phyloP scores from a whole-genome alignment of 441 rosid genomes.

The Jatropha podagrica region DNA sequence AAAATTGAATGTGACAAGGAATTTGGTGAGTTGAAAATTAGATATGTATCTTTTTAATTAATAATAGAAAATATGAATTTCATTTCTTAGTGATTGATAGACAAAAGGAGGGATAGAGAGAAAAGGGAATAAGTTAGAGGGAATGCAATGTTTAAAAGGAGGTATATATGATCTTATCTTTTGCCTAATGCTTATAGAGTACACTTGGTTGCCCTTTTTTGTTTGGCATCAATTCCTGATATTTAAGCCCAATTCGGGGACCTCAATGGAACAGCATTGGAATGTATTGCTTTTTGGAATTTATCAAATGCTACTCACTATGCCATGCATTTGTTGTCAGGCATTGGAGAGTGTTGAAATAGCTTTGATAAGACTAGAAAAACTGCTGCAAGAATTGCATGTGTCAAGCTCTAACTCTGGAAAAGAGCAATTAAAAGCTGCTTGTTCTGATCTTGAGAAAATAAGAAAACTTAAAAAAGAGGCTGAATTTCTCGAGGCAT shows the following conservation, averaged over 20 bases:
- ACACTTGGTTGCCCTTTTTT: slow-evolving; percentile 5
- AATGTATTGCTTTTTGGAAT: slow-evolving; percentile 14
- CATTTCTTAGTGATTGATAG: neutral
- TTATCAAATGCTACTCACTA: slow-evolving; percentile 22
- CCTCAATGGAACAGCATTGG: slow-evolving; percentile 2
- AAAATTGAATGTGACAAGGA: neutral
- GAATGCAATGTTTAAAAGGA: neutral
- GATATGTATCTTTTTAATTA: neutral
- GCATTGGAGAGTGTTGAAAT: slow-evolving; percentile 94
- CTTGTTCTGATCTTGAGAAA: slow-evolving; percentile 97
- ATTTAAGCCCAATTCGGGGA: neutral
- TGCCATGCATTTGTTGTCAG: slow-evolving; percentile 42
- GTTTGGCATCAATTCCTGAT: slow-evolving; percentile 1
- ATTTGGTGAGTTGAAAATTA: neutral
- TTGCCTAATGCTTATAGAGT: slow-evolving; percentile 6
- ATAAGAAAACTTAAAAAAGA: slow-evolving; percentile 98
- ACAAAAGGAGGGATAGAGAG: neutral
- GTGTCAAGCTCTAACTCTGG: slow-evolving; percentile 78
- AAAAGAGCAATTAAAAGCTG: slow-evolving; percentile 91
- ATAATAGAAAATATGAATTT: neutral
- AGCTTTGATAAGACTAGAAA: slow-evolving; percentile 79
- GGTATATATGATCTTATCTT: neutral
- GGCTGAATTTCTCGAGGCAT: slow-evolving; percentile 98
- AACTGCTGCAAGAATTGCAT: slow-evolving; percentile 79
- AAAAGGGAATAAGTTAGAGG: neutral